A percentile compares a stretch with the other conserved stretches of the same genome.
Evolutionary conservation across 2,329 filamentous ascomycete genomes (phyloP).

Genomic region (Coniochaeta sp.): DNA sequence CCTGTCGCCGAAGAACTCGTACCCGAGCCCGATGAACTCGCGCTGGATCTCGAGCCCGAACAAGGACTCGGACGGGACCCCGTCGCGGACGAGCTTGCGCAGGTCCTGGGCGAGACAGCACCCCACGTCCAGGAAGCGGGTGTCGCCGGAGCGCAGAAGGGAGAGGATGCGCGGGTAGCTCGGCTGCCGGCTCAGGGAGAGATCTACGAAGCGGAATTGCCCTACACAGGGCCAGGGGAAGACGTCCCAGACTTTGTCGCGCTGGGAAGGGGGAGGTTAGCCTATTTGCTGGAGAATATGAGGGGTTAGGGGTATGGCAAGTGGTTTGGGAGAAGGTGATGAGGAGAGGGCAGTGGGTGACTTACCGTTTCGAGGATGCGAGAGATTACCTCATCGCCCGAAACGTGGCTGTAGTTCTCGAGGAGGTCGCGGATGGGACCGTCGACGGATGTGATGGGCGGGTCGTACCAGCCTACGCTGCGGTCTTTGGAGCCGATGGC

Average conservation of each 20-base stretch:
- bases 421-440: constrained; percentile 5
- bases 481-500: constrained; percentile 7
- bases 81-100: constrained; percentile 8
- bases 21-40: constrained; percentile 5
- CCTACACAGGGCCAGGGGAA: constrained; percentile 10
- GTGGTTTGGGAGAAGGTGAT: too few relatives aligned
- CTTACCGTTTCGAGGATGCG: constrained; percentile 9
- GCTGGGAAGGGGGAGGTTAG: neutral
- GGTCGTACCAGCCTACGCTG: constrained; percentile 7
- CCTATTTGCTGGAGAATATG: neutral
- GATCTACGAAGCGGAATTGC: constrained; percentile 9
- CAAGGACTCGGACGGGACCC: constrained; percentile 2
- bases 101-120: constrained; percentile 10
- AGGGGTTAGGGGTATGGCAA: neutral
- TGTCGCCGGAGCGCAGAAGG: neutral
- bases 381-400: constrained; percentile 6
- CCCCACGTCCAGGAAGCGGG: constrained; percentile 8
- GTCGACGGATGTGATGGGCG: constrained; percentile 4
- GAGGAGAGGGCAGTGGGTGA: neutral
- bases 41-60: constrained; percentile 4
- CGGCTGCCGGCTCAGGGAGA: constrained; percentile 2
- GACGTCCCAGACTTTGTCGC: constrained; percentile 5
- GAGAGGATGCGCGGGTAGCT: constrained; percentile 3
- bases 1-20: constrained; percentile 8
- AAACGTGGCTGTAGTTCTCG: constrained; percentile 11